Conservation (phyloP, 441 rosid genomes). For the Adansonia rubrostipa region DNA sequence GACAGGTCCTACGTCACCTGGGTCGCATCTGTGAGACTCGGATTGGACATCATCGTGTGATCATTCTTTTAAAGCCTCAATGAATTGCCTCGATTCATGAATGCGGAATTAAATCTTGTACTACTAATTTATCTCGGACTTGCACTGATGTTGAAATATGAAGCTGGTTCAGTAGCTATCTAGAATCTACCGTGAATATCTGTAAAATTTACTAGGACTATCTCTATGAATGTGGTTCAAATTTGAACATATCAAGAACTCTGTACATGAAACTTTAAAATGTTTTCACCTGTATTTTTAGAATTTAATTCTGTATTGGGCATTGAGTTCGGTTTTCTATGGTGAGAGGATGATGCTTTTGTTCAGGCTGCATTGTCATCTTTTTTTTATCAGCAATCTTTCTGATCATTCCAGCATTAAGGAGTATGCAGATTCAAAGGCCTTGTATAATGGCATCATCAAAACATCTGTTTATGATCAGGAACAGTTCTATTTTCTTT, state of each 20-base stretch:
- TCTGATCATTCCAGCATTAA: not conserved
- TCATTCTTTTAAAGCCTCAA: slow-evolving; percentile 71
- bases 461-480: too few species aligned
- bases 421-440: too few species aligned
- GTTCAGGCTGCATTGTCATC: not conserved
- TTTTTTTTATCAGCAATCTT: not conserved
- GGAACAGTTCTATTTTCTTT: too few species aligned
- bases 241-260: not conserved
- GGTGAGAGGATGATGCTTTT: not conserved
- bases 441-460: too few species aligned
- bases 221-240: not conserved
- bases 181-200: not conserved
- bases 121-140: not conserved
- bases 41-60: slow-evolving; percentile 71
- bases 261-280: not conserved
- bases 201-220: not conserved
- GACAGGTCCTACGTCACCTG: slow-evolving; percentile 88
- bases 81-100: slow-evolving; percentile 36
- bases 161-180: slow-evolving; percentile 8
- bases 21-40: slow-evolving; percentile 86
- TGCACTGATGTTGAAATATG: not conserved
- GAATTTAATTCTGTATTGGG: not conserved
- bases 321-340: not conserved
- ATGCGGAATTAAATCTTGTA: not conserved
- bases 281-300: not conserved